Conservation (phyloP, 352 stramenopile species). For the Peronosclerospora sorghi region DNA sequence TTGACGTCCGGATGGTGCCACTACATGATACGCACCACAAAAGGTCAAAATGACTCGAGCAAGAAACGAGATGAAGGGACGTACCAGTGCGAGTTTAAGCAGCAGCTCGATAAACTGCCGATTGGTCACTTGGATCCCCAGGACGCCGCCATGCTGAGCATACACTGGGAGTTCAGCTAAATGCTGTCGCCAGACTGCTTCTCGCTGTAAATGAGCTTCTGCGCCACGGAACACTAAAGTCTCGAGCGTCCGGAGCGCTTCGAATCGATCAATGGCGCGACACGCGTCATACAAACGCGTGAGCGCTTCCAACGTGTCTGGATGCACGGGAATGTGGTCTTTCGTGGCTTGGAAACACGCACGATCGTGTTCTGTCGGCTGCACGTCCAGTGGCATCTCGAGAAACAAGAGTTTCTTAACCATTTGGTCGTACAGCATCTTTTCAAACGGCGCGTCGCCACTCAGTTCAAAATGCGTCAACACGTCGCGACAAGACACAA, state of each 20-base stretch:
- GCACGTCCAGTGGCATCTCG: slow-evolving; percentile 70
- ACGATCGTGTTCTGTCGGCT: slow-evolving; percentile 75
- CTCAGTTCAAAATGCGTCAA: slow-evolving; percentile 55
- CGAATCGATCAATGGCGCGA: slow-evolving; percentile 46
- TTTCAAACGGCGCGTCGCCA: slow-evolving; percentile 59
- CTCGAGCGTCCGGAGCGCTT: slow-evolving; percentile 65
- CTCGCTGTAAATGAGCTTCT: slow-evolving; percentile 65
- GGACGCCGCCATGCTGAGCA: slow-evolving; percentile 40
- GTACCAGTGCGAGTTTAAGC: slow-evolving; percentile 49
- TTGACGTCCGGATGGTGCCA: slow-evolving; percentile 40
- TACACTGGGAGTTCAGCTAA: slow-evolving; percentile 46
- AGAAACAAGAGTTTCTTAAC: slow-evolving; percentile 79
- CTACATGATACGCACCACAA: slow-evolving; percentile 14
- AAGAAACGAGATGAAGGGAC: background rate
- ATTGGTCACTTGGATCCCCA: slow-evolving; percentile 56
- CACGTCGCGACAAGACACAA: slow-evolving; percentile 63
- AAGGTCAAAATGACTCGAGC: slow-evolving; percentile 1
- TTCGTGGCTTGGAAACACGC: slow-evolving; percentile 78
- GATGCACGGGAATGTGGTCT: slow-evolving; percentile 71
- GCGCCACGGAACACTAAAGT: slow-evolving; percentile 67
- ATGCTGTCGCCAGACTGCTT: slow-evolving; percentile 52
- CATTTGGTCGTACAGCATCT: slow-evolving; percentile 65
- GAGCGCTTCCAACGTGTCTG: slow-evolving; percentile 53
- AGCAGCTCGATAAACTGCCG: slow-evolving; percentile 47
- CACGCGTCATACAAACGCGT: slow-evolving; percentile 49